Percentiles rank a stretch among this genome's conserved stretches.
These are phyloP conservation scores for Artemisia annua DNA, from an alignment of 129 eudicot genomes.

Conservation along the genomic window DNA sequence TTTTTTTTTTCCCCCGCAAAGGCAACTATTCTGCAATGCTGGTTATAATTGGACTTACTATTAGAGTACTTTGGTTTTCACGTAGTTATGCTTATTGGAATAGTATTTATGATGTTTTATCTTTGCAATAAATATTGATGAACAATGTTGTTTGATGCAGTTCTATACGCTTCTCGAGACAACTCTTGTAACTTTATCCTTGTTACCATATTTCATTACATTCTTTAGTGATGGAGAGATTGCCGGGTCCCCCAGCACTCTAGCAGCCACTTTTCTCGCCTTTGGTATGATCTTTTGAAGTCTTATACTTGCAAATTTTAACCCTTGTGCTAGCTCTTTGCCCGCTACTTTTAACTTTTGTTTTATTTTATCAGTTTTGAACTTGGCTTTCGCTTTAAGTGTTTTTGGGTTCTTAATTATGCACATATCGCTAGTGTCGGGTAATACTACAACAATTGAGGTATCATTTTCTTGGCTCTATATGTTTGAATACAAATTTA, in stretches of 20 bases:
- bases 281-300: slow-evolving; percentile 53
- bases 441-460: slow-evolving; percentile 92
- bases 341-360: neutral
- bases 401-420: slow-evolving; percentile 85
- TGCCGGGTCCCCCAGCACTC: slow-evolving; percentile 79
- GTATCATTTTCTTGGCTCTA: slow-evolving; percentile 36
- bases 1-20: too few species aligned
- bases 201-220: slow-evolving; percentile 76
- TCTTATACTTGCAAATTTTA: neutral
- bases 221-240: slow-evolving; percentile 93
- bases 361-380: slow-evolving; percentile 51
- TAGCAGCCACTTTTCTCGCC: slow-evolving; percentile 93
- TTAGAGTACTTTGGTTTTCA: neutral
- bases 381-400: slow-evolving; percentile 87
- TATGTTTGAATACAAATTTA: neutral
- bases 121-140: neutral
- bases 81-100: neutral
- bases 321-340: neutral
- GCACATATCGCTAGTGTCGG: slow-evolving; percentile 88
- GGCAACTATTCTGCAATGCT: too few species aligned
- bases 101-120: neutral
- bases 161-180: slow-evolving; percentile 95
- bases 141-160: slow-evolving; percentile 48
- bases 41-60: too few species aligned
- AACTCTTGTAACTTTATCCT: slow-evolving; percentile 67